phyloP scores from a whole-genome alignment of 139 green algal genomes.

The Zygnema circumcarinatum region DNA sequence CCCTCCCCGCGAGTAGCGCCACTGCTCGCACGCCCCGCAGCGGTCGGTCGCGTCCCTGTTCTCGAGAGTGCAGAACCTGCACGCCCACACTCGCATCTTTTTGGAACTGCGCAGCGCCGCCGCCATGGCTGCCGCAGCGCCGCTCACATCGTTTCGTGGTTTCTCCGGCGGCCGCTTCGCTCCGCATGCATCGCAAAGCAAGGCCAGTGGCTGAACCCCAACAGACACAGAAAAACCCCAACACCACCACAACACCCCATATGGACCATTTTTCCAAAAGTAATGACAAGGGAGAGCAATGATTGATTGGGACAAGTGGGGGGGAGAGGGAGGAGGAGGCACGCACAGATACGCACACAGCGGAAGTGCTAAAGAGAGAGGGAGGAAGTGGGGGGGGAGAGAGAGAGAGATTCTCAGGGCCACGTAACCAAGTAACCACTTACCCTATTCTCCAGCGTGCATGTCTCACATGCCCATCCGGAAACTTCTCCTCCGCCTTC shows the following conservation, averaged over 20 bases:
- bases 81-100: constrained; percentile 4
- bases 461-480: constrained; percentile 10
- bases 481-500: background rate
- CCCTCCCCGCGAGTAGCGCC: constrained; percentile 36
- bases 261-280: background rate
- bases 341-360: background rate
- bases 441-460: constrained; percentile 38
- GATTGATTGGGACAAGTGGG: constrained; percentile 2
- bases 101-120: background rate
- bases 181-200: constrained; percentile 44
- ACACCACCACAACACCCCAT: background rate
- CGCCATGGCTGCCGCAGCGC: background rate
- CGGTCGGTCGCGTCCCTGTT: constrained; percentile 13
- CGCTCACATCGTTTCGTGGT: background rate
- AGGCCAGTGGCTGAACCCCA: constrained; percentile 8
- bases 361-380: background rate
- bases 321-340: background rate
- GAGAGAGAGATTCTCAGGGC: no score
- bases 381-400: no score
- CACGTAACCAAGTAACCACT: background rate
- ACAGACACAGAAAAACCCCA: background rate
- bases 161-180: background rate
- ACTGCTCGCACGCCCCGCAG: constrained; percentile 37
- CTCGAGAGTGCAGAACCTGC: constrained; percentile 23
- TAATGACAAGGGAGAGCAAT: constrained; percentile 19